These are phyloP conservation scores for Daldinia concentrica DNA, from an alignment of 495 filamentous ascomycete species.

Conservation along the genomic window DNA sequence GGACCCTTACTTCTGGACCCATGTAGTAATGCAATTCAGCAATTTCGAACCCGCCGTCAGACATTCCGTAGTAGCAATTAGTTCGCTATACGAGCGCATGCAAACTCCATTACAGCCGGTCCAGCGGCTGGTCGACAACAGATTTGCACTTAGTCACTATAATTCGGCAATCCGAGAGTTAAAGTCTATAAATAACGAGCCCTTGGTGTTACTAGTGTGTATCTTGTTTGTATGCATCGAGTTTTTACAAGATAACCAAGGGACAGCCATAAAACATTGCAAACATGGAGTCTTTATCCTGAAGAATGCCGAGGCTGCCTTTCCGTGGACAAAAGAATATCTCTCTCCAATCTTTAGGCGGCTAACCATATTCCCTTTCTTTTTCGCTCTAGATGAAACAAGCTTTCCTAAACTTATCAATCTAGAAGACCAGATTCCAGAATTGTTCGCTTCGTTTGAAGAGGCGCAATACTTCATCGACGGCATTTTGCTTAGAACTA, in stretches of 20 bases:
- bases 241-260: constrained; percentile 60
- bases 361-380: constrained; percentile 51
- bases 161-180: constrained; percentile 61
- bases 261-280: constrained; percentile 54
- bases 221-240: constrained; percentile 69
- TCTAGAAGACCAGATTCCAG: constrained; percentile 29
- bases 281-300: constrained; percentile 53
- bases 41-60: constrained; percentile 66
- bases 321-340: constrained; percentile 51
- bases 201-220: constrained; percentile 64
- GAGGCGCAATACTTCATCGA: constrained; percentile 42
- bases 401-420: constrained; percentile 39
- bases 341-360: constrained; percentile 56
- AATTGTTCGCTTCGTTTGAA: constrained; percentile 19
- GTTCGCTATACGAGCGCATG: constrained; percentile 60
- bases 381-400: constrained; percentile 34
- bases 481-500: constrained; percentile 37
- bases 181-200: constrained; percentile 50
- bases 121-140: constrained; percentile 47
- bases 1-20: constrained; percentile 66
- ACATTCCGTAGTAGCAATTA: constrained; percentile 67
- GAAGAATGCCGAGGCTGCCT: constrained; percentile 40
- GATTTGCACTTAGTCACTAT: constrained; percentile 62
- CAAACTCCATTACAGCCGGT: constrained; percentile 5
- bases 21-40: constrained; percentile 64